Evolutionary conservation across 306 rosid genomes (phyloP).

Genomic region (Vachellia collinsii): DNA sequence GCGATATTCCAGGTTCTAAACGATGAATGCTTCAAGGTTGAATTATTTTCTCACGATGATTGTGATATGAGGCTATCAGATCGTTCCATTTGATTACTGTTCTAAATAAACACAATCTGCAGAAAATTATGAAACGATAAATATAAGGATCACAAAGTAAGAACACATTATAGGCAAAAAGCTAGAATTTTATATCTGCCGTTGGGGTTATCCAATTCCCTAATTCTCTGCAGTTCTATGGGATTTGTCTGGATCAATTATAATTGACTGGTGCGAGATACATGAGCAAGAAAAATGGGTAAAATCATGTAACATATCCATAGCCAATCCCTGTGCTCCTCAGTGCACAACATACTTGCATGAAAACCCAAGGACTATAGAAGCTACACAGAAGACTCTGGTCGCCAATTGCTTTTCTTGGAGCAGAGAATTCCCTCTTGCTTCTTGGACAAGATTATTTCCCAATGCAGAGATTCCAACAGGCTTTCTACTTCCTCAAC

Average conservation of each 20-base stretch:
- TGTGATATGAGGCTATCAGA: background rate
- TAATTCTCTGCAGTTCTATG: background rate
- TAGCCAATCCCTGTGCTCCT: slow-evolving; percentile 6
- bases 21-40: background rate
- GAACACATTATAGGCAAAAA: background rate
- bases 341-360: background rate
- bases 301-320: slow-evolving; percentile 10
- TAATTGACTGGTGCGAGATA: background rate
- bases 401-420: slow-evolving; percentile 77
- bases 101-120: background rate
- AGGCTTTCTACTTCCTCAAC: slow-evolving; percentile 65
- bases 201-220: background rate
- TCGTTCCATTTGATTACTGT: background rate
- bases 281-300: background rate
- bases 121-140: background rate
- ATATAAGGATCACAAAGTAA: background rate
- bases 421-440: slow-evolving; percentile 76
- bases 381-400: slow-evolving; percentile 39
- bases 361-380: slow-evolving; percentile 22
- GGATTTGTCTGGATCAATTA: background rate
- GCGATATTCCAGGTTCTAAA: background rate
- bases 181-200: background rate
- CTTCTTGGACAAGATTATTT: slow-evolving; percentile 66
- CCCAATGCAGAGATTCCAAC: slow-evolving; percentile 78
- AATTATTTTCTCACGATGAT: background rate